Evolutionary conservation across 495 filamentous ascomycete genomes (phyloP).

Genomic region (Penicillium atrosanguineum): DNA sequence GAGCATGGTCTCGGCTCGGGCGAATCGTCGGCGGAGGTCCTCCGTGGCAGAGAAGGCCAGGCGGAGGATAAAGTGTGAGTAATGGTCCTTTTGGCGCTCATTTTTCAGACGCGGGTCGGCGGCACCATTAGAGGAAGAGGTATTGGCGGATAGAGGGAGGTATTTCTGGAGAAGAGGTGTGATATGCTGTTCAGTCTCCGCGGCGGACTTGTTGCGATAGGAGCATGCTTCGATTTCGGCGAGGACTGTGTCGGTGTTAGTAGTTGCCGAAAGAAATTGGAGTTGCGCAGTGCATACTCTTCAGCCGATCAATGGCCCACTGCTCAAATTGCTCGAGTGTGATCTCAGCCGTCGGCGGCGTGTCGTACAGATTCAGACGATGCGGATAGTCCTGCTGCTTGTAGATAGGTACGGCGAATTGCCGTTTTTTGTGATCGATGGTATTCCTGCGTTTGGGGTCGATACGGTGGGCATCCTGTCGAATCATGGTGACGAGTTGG

Average conservation of each 20-base stretch:
- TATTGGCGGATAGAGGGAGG: conserved; percentile 78
- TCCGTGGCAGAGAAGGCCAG: conserved; percentile 90
- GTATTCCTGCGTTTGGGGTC: conserved; percentile 75
- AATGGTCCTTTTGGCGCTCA: conserved; percentile 94
- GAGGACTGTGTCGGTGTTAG: conserved; percentile 59
- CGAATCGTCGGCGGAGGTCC: conserved; percentile 86
- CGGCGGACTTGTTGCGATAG: conserved; percentile 80
- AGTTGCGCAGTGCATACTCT: conserved; percentile 49
- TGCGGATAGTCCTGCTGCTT: conserved; percentile 75
- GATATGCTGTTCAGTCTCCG: conserved; percentile 78
- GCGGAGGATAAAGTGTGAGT: conserved; percentile 94
- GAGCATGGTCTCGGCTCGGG: conserved; percentile 80
- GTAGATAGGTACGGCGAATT: conserved; percentile 73
- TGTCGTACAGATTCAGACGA: conserved; percentile 87
- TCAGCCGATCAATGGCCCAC: conserved; percentile 95
- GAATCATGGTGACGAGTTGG: conserved; percentile 54
- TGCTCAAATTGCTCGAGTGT: conserved; percentile 97
- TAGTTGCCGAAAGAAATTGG: not conserved
- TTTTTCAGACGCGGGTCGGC: conserved; percentile 51
- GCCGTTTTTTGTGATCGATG: conserved; percentile 77
- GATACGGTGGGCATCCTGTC: conserved; percentile 68
- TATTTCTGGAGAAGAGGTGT: conserved; percentile 78
- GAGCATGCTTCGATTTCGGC: conserved; percentile 94
- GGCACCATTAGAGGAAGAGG: conserved; percentile 53
- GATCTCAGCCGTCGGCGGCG: conserved; percentile 88